Percentiles rank a stretch among this genome's conserved stretches.
Conservation (phyloP, 2,329 filamentous ascomycete species). For the Colletotrichum sublineola region DNA sequence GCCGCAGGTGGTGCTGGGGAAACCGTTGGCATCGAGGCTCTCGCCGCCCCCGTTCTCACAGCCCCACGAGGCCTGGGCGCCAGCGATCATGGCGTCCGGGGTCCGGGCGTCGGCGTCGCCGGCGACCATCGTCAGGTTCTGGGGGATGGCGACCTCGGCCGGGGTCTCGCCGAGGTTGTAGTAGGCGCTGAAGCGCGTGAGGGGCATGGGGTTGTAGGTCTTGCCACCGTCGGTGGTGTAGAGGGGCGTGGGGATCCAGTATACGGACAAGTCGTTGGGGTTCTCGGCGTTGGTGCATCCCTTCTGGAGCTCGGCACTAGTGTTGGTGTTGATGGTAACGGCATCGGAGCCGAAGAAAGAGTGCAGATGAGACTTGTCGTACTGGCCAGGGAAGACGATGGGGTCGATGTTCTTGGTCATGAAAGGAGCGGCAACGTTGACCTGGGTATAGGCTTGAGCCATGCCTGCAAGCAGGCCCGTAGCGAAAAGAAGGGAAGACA, state of each 20-base stretch:
- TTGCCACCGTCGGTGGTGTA: constrained; percentile 51
- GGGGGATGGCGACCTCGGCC: constrained; percentile 61
- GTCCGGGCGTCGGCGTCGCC: constrained; percentile 57
- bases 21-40: constrained; percentile 70
- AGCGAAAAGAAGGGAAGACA: constrained; percentile 41
- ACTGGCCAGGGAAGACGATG: constrained; percentile 50
- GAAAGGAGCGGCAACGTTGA: constrained; percentile 45
- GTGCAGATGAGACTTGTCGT: constrained; percentile 52
- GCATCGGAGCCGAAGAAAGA: constrained; percentile 54
- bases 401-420: constrained; percentile 53
- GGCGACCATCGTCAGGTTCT: constrained; percentile 59
- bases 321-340: constrained; percentile 49
- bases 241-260: constrained; percentile 60
- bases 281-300: constrained; percentile 61
- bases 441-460: constrained; percentile 46
- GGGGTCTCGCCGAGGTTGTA: constrained; percentile 56
- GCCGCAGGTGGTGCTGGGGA: constrained; percentile 77
- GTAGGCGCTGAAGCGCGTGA: constrained; percentile 60
- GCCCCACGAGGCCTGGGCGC: constrained; percentile 45
- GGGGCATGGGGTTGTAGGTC: constrained; percentile 51
- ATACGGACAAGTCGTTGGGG: constrained; percentile 61
- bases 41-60: constrained; percentile 50
- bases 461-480: constrained; percentile 36
- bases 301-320: constrained; percentile 53
- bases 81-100: constrained; percentile 48